Evolutionary conservation across 768 basidiomycete genomes (phyloP).

Genomic region (Boletus rex-veris): DNA sequence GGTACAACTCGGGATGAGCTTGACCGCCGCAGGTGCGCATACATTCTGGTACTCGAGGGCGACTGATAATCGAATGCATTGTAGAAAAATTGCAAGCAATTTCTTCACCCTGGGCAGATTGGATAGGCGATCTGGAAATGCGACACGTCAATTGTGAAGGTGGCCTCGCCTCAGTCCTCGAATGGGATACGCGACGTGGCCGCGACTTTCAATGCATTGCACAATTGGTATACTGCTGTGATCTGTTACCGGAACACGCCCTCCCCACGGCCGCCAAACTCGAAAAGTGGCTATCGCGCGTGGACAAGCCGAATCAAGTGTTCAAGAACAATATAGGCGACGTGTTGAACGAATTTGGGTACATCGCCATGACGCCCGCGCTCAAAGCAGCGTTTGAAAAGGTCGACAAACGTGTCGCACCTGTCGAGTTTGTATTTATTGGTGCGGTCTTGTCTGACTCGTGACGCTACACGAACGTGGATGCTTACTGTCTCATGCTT

Average conservation of each 20-base stretch:
- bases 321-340: slow-evolving; percentile 56
- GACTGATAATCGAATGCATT: not conserved
- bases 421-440: slow-evolving; percentile 77
- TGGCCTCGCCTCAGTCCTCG: slow-evolving; percentile 54
- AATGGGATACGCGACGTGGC: slow-evolving; percentile 67
- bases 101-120: slow-evolving; percentile 63
- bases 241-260: slow-evolving; percentile 43
- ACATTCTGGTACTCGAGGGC: not conserved
- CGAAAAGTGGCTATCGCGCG: slow-evolving; percentile 41
- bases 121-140: slow-evolving; percentile 58
- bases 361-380: slow-evolving; percentile 41
- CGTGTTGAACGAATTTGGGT: slow-evolving; percentile 52
- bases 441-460: slow-evolving; percentile 40
- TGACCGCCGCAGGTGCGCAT: slow-evolving; percentile 63
- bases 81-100: slow-evolving; percentile 80
- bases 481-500: not conserved
- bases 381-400: slow-evolving; percentile 49
- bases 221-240: slow-evolving; percentile 65
- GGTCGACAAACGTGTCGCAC: slow-evolving; percentile 61
- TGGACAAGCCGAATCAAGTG: slow-evolving; percentile 36
- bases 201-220: slow-evolving; percentile 75
- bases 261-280: slow-evolving; percentile 55
- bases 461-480: not conserved
- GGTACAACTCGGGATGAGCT: slow-evolving; percentile 74
- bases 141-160: slow-evolving; percentile 55